Conservation (phyloP, 129 eudicot species). For the Scalesia atractyloides region DNA sequence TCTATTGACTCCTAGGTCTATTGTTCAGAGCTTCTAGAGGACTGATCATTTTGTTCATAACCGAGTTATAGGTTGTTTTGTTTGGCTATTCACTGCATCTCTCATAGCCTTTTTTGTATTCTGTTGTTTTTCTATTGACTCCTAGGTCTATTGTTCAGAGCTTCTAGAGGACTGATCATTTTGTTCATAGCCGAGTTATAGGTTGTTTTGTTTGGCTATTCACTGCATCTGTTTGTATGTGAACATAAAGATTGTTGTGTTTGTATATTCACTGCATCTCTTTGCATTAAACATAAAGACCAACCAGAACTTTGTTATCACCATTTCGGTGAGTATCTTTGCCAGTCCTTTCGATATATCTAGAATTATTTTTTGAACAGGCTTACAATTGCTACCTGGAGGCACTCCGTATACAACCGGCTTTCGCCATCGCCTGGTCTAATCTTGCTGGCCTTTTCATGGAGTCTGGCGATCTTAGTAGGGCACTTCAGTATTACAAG, state of each 20-base stretch:
- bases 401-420: constrained; percentile 90
- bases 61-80: constrained; percentile 17
- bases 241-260: constrained; percentile 18
- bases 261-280: constrained; percentile 16
- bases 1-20: constrained; percentile 19
- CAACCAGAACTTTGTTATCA: constrained; percentile 5
- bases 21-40: constrained; percentile 22
- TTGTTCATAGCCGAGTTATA: constrained; percentile 23
- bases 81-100: too few relatives aligned
- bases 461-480: constrained; percentile 83
- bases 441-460: constrained; percentile 94
- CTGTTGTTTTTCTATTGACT: constrained; percentile 20
- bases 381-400: constrained; percentile 93
- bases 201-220: constrained; percentile 18
- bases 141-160: constrained; percentile 20
- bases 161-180: constrained; percentile 22
- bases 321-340: constrained; percentile 2
- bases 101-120: constrained; percentile 21
- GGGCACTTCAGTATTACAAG: constrained; percentile 94
- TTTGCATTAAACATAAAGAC: constrained; percentile 4
- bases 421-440: constrained; percentile 96
- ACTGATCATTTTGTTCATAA: constrained; percentile 23
- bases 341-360: constrained; percentile 9
- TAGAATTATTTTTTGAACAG: constrained; percentile 38
- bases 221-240: constrained; percentile 17